Base-by-base conservation (phyloP, 2,329 filamentous ascomycete genomes). In the Botryotinia convoluta region DNA sequence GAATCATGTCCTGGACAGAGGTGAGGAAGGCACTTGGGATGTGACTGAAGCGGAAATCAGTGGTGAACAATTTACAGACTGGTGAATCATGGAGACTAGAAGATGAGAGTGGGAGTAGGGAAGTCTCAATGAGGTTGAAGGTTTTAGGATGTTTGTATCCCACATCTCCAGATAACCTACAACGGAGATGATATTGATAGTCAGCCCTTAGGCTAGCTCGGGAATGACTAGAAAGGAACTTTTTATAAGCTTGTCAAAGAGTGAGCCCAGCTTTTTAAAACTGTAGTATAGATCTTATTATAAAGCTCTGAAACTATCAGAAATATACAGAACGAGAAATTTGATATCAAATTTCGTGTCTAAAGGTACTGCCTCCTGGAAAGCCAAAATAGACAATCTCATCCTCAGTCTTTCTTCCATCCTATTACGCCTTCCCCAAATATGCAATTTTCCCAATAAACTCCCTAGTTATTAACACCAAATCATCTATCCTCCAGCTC, bases 401-500 rank as follows among this genome's bases (percentile, higher is more conserved):
- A 32, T 57, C 48, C 35, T 57, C 35, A 26, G 48, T 37, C 65
- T 68, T 42, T 68, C 51, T 39, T 57, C 54, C 65, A 32, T 18
- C 69, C 69, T 20, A 37, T 67, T 72, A 42, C 69, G 69, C 69
- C 70, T 18, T 60, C 61, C 57, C 60, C 44, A 59, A 51, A 37
- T 65, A 73, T 71, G 65, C 72, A 76, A 77, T 77, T 76, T 61
- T 57, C 64, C 75, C 64, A 65, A 72, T 63, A 35, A 76, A 76
- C 74, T 74, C 73, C 76, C 51, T 35, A 72, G 32, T 51, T 57
- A 51, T 45, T 54, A 75, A 76, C 76, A 73, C 74, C 59, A 73
- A 70, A 68, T 72, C 44, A 63, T 44, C 67, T 44, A 64, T 64
- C n/a, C 54, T 65, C n/a, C 20, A 29, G 12, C 20, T 20, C 48